Percentiles rank a stretch among this genome's conserved stretches.
Conservation (phyloP, 805 yeast species). For the Suhomyces canberraensis region DNA sequence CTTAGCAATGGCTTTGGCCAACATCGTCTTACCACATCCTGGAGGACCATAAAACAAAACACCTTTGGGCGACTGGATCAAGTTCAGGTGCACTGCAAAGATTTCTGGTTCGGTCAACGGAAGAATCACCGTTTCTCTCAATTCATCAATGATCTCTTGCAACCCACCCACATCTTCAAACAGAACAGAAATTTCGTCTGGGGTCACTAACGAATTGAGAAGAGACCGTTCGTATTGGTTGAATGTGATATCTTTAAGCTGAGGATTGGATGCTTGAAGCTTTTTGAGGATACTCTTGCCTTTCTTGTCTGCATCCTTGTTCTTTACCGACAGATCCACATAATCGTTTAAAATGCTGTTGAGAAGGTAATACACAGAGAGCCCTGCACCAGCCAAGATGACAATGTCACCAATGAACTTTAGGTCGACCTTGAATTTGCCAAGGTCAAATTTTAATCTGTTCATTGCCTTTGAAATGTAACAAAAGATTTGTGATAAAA, state of each 20-base stretch:
- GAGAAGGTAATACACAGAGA: conserved; percentile 65
- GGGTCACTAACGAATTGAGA: conserved; percentile 74
- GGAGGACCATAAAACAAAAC: conserved; percentile 93
- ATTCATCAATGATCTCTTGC: conserved; percentile 75
- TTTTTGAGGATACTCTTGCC: conserved; percentile 43
- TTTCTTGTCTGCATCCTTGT: conserved; percentile 63
- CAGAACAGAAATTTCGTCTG: conserved; percentile 73
- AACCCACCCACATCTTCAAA: conserved; percentile 90
- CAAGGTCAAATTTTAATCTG: conserved; percentile 32
- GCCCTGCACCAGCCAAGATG: conserved; percentile 56
- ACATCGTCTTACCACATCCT: conserved; percentile 97
- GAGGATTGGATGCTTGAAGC: conserved; percentile 52
- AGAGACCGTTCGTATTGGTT: conserved; percentile 77
- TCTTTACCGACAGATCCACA: conserved; percentile 32
- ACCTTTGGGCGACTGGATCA: conserved; percentile 91
- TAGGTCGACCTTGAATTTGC: conserved; percentile 37
- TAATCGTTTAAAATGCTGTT: conserved; percentile 37
- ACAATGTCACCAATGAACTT: conserved; percentile 42
- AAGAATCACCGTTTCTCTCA: conserved; percentile 82
- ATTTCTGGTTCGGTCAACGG: conserved; percentile 77
- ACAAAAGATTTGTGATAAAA: no score
- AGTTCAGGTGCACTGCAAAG: conserved; percentile 60
- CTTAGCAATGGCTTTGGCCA: conserved; percentile 90
- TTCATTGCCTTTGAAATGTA: conserved; percentile 24
- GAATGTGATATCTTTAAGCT: conserved; percentile 47